A percentile compares a stretch with the other conserved stretches of the same genome.
These are phyloP conservation scores for Globisporangium yorkense DNA, from an alignment of 352 stramenopile species.

Conservation along the genomic window DNA sequence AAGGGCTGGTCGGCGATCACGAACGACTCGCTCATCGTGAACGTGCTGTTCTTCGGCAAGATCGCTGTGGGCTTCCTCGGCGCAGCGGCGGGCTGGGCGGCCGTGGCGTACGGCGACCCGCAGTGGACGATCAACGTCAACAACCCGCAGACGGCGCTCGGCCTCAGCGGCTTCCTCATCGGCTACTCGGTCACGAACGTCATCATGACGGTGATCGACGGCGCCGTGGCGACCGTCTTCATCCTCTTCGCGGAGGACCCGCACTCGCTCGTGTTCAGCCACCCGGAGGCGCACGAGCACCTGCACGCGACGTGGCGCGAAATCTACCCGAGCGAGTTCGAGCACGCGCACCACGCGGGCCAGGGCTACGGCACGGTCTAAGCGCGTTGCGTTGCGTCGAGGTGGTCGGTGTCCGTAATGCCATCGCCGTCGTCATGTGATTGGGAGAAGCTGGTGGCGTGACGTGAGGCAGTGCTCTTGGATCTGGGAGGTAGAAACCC, in stretches of 20 bases:
- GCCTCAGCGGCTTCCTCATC: slow-evolving; percentile 39
- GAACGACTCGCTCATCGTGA: slow-evolving; percentile 66
- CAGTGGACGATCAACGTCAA: slow-evolving; percentile 40
- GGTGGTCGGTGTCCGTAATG: no score
- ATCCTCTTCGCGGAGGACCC: slow-evolving; percentile 49
- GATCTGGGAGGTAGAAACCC: no score
- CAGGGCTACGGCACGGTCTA: background rate
- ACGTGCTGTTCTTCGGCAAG: slow-evolving; percentile 52
- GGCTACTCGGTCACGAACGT: slow-evolving; percentile 45
- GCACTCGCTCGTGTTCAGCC: slow-evolving; percentile 29
- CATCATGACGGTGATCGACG: slow-evolving; percentile 46
- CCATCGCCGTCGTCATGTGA: no score
- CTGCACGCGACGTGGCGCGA: slow-evolving; percentile 38
- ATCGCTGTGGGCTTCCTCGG: slow-evolving; percentile 55
- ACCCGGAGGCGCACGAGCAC: slow-evolving; percentile 29
- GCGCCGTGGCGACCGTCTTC: slow-evolving; percentile 45
- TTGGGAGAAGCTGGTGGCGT: no score
- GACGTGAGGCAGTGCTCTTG: no score
- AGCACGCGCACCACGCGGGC: background rate
- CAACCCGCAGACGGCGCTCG: slow-evolving; percentile 35
- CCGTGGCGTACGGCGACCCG: slow-evolving; percentile 28
- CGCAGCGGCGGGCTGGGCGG: slow-evolving; percentile 28
- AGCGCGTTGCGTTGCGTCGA: background rate
- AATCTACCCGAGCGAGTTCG: slow-evolving; percentile 43
- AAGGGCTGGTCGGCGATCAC: slow-evolving; percentile 59